Conservation (phyloP, 2,329 filamentous ascomycete genomes). For the Alternaria conjuncta region DNA sequence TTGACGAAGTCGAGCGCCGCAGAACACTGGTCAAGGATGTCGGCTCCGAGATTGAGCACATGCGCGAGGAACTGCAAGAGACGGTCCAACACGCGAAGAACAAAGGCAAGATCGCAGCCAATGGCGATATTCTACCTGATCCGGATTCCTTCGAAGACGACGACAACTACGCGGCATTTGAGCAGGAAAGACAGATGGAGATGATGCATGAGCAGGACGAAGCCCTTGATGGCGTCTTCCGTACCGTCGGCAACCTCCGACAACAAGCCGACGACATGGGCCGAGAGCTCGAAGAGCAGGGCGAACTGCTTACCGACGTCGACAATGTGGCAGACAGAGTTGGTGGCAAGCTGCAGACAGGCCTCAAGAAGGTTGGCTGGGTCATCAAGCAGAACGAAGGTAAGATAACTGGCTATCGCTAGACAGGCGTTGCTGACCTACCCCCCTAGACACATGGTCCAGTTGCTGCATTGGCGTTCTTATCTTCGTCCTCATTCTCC, state of each 20-base stretch:
- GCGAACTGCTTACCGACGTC: constrained; percentile 83
- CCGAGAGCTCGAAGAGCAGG: constrained; percentile 92
- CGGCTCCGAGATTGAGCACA: constrained; percentile 85
- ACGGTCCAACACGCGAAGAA: constrained; percentile 55
- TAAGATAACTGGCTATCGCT: constrained; percentile 33
- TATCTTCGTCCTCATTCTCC: constrained; percentile 84
- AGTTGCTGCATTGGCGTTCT: constrained; percentile 90
- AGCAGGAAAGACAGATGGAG: constrained; percentile 87
- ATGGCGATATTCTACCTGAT: constrained; percentile 63
- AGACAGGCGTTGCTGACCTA: constrained; percentile 2
- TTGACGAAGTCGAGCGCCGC: constrained; percentile 80
- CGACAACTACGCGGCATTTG: constrained; percentile 78
- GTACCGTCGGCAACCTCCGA: constrained; percentile 88
- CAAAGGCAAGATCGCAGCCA: constrained; percentile 47
- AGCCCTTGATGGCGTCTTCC: constrained; percentile 89
- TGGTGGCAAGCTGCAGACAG: constrained; percentile 81
- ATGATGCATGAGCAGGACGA: constrained; percentile 96
- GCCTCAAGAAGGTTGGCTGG: constrained; percentile 83
- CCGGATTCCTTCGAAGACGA: constrained; percentile 64
- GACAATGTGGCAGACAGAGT: constrained; percentile 87
- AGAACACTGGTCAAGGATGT: constrained; percentile 86
- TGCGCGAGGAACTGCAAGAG: constrained; percentile 80
- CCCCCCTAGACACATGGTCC: constrained; percentile 67
- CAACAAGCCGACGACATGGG: constrained; percentile 96
- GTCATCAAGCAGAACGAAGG: constrained; percentile 93